Evolutionary conservation across 768 basidiomycete genomes (phyloP).

Genomic region (Psilocybe sp.): DNA sequence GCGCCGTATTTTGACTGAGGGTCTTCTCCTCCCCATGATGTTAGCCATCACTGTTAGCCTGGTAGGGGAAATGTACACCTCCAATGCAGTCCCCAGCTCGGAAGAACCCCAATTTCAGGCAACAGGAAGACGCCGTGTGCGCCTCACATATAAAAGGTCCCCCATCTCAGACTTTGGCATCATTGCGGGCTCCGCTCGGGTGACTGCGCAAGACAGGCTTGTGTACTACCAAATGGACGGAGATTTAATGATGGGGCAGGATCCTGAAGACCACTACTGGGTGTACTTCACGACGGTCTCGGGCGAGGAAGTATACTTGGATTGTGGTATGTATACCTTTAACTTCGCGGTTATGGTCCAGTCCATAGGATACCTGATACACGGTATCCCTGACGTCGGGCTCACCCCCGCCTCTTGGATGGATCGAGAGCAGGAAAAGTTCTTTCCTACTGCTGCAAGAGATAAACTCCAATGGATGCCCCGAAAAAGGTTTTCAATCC

Average conservation of each 20-base stretch:
- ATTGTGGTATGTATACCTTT: constrained; percentile 39
- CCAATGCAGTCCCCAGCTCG: constrained; percentile 6
- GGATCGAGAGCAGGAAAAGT: too few species aligned
- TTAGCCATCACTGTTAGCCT: constrained; percentile 30
- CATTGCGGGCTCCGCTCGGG: constrained; percentile 29
- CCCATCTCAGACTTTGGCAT: constrained; percentile 47
- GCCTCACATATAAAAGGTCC: constrained; percentile 32
- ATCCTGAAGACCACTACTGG: constrained; percentile 47
- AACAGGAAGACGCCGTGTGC: constrained; percentile 20
- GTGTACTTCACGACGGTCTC: constrained; percentile 41
- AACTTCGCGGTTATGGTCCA: constrained; percentile 25
- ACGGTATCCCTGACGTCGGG: too few species aligned
- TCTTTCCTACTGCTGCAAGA: too few species aligned
- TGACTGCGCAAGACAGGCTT: constrained; percentile 18
- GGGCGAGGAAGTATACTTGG: constrained; percentile 37
- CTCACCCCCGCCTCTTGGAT: too few species aligned
- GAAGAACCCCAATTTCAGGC: not conserved
- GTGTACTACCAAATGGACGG: constrained; percentile 13
- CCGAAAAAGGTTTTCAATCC: too few species aligned
- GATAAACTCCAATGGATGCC: too few species aligned
- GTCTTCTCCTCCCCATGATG: constrained; percentile 29
- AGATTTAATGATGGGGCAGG: constrained; percentile 28
- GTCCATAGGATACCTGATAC: not conserved
- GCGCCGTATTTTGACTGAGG: constrained; percentile 29
- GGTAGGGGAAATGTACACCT: constrained; percentile 38